These are phyloP conservation scores for Cyclotella kingstonii DNA, from an alignment of 108 stramenopile species.

Conservation along the genomic window DNA sequence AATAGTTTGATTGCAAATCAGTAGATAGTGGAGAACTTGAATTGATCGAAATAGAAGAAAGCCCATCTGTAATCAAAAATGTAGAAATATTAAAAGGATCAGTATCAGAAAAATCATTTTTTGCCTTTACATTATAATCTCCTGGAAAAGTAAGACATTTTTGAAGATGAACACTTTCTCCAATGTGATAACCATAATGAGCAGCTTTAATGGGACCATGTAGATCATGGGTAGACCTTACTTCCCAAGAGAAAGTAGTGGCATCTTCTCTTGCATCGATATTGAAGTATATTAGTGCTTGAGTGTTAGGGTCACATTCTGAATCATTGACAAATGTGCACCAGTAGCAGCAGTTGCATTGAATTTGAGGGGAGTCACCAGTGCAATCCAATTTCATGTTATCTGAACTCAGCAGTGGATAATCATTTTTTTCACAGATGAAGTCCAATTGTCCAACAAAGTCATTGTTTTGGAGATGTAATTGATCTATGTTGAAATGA, in stretches of 20 bases:
- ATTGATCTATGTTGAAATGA: neutral
- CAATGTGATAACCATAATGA: neutral
- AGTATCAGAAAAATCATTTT: neutral
- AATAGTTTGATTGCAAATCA: too few species aligned
- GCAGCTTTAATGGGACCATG: neutral
- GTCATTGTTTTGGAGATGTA: neutral
- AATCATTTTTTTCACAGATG: slow-evolving; percentile 1
- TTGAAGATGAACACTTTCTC: too few species aligned
- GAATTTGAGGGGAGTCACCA: neutral
- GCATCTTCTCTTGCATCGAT: neutral
- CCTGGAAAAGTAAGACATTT: neutral
- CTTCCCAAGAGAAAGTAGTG: neutral
- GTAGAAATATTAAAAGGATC: neutral
- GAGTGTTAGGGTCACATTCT: slow-evolving; percentile 1
- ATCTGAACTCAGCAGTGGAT: too few species aligned
- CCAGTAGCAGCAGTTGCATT: slow-evolving; percentile 7
- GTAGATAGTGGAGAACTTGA: neutral
- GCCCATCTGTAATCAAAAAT: neutral
- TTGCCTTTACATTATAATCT: neutral
- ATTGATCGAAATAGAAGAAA: neutral
- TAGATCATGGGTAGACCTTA: too few species aligned
- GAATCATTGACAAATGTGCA: slow-evolving; percentile 16
- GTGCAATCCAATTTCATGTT: slow-evolving; percentile 5
- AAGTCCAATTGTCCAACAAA: slow-evolving; percentile 5
- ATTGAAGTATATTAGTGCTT: neutral